Evolutionary conservation across 2,329 filamentous ascomycete genomes (phyloP), one percentile per base, ranked within the genome.

Genomic region (Chrysosporium queenslandicum): DNA sequence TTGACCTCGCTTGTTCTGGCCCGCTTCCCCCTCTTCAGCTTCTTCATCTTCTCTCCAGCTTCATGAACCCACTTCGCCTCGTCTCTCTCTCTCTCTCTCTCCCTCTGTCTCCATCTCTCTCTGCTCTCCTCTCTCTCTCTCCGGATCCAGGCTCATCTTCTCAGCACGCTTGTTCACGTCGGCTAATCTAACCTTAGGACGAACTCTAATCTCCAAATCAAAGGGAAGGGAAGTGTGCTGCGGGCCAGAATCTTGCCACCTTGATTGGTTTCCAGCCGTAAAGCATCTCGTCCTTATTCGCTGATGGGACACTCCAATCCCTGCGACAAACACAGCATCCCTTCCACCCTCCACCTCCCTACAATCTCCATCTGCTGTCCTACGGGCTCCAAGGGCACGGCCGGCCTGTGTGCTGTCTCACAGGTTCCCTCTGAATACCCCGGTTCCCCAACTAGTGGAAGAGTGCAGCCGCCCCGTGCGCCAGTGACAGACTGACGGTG

Each of bases 391-490:
- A 36, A 36, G 34, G 34, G 34, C n/a, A 36, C 34, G 34, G 48
- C 46, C 39, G 46, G 53, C 27, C 40, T 27, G 37, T 30, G 39
- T 47, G 49, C 50, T 52, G 53, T 53, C 53, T 53, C 53, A 53
- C 53, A 53, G 50, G 43, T 50, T 52, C 49, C 14, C 9, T 45
- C 18, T 8, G 32, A 9, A 29, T 29, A 39, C 50, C 50, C 41
- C 36, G 32, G 50, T 47, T n/a, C 50, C 42, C 42, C 30, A 47
- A 55, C 56, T 55, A 58, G 56, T 57, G 56, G 55, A 53, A 55
- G 51, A 55, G 49, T 53, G 55, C 56, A 58, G 55, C 56, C 56
- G 55, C 55, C 55, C 52, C 55, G 46, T 58, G 55, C 55, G 53
- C 56, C 56, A 55, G 55, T 55, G 55, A 57, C 48, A 52, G 55